phyloP scores from a whole-genome alignment of 1,284 basidiomycete genomes.

The Moesziomyces aphidis region DNA sequence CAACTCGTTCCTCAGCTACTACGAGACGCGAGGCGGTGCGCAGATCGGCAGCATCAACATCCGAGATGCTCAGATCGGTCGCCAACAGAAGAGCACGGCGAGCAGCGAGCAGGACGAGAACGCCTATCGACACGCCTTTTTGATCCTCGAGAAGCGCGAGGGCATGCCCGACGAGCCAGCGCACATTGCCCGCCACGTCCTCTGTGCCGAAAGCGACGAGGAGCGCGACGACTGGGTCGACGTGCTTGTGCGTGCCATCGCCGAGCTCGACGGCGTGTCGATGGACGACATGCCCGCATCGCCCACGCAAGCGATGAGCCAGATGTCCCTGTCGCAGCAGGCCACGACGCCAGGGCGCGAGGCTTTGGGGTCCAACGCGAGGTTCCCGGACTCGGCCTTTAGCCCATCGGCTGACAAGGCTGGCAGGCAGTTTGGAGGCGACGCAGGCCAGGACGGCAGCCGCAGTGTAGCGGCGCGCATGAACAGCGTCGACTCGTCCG shows the following conservation, averaged over 20 bases:
- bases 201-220: conserved; percentile 93
- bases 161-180: conserved; percentile 63
- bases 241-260: conserved; percentile 74
- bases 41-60: conserved; percentile 89
- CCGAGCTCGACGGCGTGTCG: conserved; percentile 36
- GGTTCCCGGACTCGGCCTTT: conserved; percentile 20
- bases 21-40: conserved; percentile 83
- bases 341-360: conserved; percentile 21
- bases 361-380: conserved; percentile 11
- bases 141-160: conserved; percentile 88
- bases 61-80: conserved; percentile 86
- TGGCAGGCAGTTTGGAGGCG: conserved; percentile 8
- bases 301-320: conserved; percentile 39
- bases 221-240: conserved; percentile 96
- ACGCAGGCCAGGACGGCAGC: conserved; percentile 21
- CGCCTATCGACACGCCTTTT: conserved; percentile 94
- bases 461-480: conserved; percentile 13
- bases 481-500: conserved; percentile 36
- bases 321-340: conserved; percentile 32
- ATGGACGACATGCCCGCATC: conserved; percentile 26
- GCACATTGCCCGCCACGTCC: conserved; percentile 83
- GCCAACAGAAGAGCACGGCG: conserved; percentile 72
- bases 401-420: conserved; percentile 28
- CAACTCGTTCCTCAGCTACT: conserved; percentile 88
- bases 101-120: conserved; percentile 76